Conservation (phyloP, 768 basidiomycete genomes). For the Collybia sordida region DNA sequence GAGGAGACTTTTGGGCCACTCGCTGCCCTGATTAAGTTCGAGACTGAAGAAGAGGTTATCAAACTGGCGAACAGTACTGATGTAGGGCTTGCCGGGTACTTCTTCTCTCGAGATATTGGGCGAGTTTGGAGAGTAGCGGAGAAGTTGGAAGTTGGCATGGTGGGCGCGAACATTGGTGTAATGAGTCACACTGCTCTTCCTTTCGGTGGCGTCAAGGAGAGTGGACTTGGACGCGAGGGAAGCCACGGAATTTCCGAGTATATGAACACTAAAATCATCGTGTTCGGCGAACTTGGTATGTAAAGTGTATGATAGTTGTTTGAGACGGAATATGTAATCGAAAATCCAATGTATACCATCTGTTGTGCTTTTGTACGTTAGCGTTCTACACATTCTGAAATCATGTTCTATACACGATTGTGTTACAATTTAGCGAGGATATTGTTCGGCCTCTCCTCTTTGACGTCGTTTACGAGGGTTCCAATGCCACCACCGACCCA, state of each 20-base stretch:
- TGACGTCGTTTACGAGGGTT: conserved; percentile 74
- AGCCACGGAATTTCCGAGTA: conserved; percentile 91
- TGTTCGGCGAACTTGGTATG: conserved; percentile 65
- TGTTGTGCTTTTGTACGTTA: too few relatives aligned
- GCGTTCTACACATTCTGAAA: not conserved
- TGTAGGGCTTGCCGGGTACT: conserved; percentile 91
- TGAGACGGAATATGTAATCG: too few relatives aligned
- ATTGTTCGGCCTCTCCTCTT: conserved; percentile 51
- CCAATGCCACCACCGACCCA: conserved; percentile 77
- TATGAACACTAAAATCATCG: conserved; percentile 77
- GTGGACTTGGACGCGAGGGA: conserved; percentile 82
- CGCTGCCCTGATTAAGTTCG: conserved; percentile 84
- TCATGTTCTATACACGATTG: not conserved
- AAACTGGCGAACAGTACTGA: conserved; percentile 79
- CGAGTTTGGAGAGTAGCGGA: conserved; percentile 95
- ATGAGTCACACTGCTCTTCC: conserved; percentile 81
- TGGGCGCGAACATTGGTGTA: conserved; percentile 78
- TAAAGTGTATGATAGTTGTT: not conserved
- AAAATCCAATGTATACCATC: too few relatives aligned
- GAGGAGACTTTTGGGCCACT: conserved; percentile 98
- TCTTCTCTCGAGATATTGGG: conserved; percentile 84
- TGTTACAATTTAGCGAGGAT: conserved; percentile 41
- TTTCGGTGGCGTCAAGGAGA: conserved; percentile 92
- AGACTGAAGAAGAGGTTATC: conserved; percentile 93
- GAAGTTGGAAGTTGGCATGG: conserved; percentile 90